phyloP scores from a whole-genome alignment of 306 rosid genomes.

The Phaseolus lunatus region DNA sequence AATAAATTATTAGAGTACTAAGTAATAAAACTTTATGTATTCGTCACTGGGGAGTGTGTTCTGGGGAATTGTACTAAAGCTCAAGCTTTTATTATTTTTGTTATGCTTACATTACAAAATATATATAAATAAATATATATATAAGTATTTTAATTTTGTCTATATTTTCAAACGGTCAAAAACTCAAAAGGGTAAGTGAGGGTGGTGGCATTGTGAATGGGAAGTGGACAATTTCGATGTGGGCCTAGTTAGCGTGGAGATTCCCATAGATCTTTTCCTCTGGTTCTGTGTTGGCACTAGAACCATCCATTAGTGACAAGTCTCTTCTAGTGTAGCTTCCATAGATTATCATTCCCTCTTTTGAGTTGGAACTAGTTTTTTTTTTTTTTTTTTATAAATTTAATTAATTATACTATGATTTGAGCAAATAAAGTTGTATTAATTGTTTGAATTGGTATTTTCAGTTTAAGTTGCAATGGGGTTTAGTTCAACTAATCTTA shows the following conservation, averaged over 20 bases:
- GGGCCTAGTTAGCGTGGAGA: not conserved
- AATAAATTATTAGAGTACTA: not conserved
- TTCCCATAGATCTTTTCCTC: not conserved
- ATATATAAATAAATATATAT: not conserved
- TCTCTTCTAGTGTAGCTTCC: not conserved
- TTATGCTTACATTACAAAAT: not conserved
- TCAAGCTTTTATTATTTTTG: slow-evolving; percentile 30
- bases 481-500: no score
- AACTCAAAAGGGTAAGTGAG: slow-evolving; percentile 57
- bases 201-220: not conserved
- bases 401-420: no score
- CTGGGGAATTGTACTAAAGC: slow-evolving; percentile 52
- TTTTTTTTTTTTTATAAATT: no score
- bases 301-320: not conserved
- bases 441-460: no score
- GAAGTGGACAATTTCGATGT: not conserved
- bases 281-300: slow-evolving; percentile 14
- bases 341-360: not conserved
- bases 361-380: not conserved
- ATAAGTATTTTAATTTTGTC: slow-evolving; percentile 8
- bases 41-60: slow-evolving; percentile 21
- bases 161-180: slow-evolving; percentile 66
- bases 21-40: not conserved
- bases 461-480: no score
- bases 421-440: no score